Conservation (phyloP, 2,329 filamentous ascomycete genomes). For the Chrysoporthe puriensis region DNA sequence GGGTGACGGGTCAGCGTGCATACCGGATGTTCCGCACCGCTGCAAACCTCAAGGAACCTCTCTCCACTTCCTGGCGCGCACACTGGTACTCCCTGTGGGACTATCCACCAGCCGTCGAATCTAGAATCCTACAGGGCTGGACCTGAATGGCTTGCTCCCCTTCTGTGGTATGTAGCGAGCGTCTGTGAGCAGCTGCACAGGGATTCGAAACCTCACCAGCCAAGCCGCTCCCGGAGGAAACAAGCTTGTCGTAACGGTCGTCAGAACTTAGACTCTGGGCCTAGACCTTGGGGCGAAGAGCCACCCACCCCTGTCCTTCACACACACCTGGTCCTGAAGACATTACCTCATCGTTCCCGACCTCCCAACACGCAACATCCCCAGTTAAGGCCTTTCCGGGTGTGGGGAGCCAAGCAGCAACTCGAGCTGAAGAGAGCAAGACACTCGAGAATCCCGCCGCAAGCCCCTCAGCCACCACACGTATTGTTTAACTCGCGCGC, state of each 20-base stretch:
- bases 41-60: not conserved
- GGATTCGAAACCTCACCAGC: conserved; percentile 1
- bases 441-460: not conserved
- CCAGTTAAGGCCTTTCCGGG: not conserved
- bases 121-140: conserved; percentile 7
- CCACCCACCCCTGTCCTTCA: not conserved
- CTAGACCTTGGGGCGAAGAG: not conserved
- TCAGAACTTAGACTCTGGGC: conserved; percentile 3
- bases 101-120: not conserved
- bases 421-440: conserved; percentile 1
- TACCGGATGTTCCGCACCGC: not conserved
- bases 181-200: not conserved
- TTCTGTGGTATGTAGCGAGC: not conserved
- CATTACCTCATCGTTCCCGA: conserved; percentile 9
- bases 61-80: conserved; percentile 1
- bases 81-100: not conserved
- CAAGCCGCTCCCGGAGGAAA: not conserved
- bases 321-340: not conserved
- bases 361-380: not conserved
- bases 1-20: not conserved
- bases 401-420: conserved; percentile 7
- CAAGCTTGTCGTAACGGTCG: not conserved
- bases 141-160: not conserved
- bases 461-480: not conserved
- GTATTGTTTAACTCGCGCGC: not conserved